These are phyloP conservation scores for Xylaria sp. DNA, from an alignment of 2,329 filamentous ascomycete genomes.

Conservation along the genomic window DNA sequence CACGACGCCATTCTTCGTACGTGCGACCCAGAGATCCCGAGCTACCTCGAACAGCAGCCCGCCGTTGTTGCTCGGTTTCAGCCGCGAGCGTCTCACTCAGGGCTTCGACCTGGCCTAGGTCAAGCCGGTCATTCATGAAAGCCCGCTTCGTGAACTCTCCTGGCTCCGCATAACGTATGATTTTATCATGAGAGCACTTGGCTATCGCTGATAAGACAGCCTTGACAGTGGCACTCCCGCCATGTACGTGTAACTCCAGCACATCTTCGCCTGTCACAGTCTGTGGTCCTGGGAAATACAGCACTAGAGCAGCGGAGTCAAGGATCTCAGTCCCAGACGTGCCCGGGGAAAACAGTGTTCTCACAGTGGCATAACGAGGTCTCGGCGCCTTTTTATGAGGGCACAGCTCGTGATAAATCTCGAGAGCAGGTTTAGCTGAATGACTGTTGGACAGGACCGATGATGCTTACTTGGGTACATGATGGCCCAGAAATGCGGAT, in stretches of 20 bases:
- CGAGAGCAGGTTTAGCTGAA: slow-evolving; percentile 18
- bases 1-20: slow-evolving; percentile 78
- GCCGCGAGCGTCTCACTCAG: slow-evolving; percentile 58
- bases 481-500: slow-evolving; percentile 79
- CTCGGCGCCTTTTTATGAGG: slow-evolving; percentile 41
- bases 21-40: slow-evolving; percentile 63
- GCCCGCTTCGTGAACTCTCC: slow-evolving; percentile 93
- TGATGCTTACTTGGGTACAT: slow-evolving; percentile 42
- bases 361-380: slow-evolving; percentile 60
- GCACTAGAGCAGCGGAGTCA: slow-evolving; percentile 72
- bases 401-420: slow-evolving; percentile 50
- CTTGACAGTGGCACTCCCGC: slow-evolving; percentile 80
- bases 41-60: slow-evolving; percentile 73
- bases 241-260: slow-evolving; percentile 91
- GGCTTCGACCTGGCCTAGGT: slow-evolving; percentile 75
- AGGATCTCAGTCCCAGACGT: slow-evolving; percentile 47
- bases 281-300: slow-evolving; percentile 74
- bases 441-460: slow-evolving; percentile 1
- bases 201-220: slow-evolving; percentile 77
- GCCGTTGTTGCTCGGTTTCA: slow-evolving; percentile 88
- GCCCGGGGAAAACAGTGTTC: slow-evolving; percentile 61
- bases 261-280: slow-evolving; percentile 92
- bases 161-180: slow-evolving; percentile 81
- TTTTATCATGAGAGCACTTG: slow-evolving; percentile 34
- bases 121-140: slow-evolving; percentile 79